A percentile compares a stretch with the other conserved stretches of the same genome.
Evolutionary conservation across 2,329 filamentous ascomycete species (phyloP).

Genomic region (Boeremia exigua): DNA sequence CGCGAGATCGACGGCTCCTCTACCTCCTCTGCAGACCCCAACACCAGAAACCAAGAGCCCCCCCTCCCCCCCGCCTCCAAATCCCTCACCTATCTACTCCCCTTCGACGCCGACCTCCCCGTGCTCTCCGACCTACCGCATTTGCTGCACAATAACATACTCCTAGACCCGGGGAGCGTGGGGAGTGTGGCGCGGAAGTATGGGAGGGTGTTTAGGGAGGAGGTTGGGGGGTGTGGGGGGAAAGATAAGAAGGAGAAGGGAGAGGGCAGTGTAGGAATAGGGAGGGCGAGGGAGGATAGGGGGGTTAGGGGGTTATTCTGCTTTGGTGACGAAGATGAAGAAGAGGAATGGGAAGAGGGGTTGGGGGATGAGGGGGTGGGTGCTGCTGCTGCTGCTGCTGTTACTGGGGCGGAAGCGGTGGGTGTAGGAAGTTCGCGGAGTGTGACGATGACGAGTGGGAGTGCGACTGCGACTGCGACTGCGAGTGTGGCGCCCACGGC

Average conservation of each 20-base stretch:
- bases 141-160: constrained; percentile 68
- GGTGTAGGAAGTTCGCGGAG: no score
- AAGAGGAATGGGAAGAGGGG: not conserved
- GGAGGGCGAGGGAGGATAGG: not conserved
- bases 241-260: constrained; percentile 43
- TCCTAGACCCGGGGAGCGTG: constrained; percentile 51
- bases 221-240: constrained; percentile 70
- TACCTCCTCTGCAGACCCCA: no score
- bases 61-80: constrained; percentile 59
- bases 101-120: constrained; percentile 57
- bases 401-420: no score
- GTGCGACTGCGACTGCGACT: no score
- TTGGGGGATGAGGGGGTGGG: no score
- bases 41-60: constrained; percentile 41
- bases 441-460: no score
- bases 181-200: constrained; percentile 59
- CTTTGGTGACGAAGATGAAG: not conserved
- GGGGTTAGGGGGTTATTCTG: not conserved
- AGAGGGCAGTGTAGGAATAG: not conserved
- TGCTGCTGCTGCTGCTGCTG: no score
- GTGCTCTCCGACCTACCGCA: constrained; percentile 61
- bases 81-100: constrained; percentile 55
- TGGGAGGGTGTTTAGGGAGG: constrained; percentile 63
- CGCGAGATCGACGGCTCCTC: no score
- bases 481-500: no score